Evolutionary conservation across 345 rosid species (phyloP).

Genomic region (Populus nigra): DNA sequence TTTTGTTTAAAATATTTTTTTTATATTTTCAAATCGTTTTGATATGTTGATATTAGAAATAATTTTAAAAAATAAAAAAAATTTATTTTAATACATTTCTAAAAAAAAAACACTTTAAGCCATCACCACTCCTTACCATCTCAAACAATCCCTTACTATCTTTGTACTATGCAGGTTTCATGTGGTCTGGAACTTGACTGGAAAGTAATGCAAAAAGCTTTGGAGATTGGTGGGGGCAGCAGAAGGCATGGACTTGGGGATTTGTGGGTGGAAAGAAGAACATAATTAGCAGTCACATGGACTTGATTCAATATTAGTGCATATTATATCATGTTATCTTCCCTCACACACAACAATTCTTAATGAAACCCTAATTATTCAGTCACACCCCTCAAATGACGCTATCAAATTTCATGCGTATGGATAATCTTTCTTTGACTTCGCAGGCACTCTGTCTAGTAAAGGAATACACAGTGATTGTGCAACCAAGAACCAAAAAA

Average conservation of each 20-base stretch:
- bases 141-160: no score
- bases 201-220: not conserved
- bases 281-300: conserved; percentile 32
- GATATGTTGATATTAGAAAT: no score
- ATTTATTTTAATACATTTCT: no score
- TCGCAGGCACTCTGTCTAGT: conserved; percentile 4
- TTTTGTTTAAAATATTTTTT: no score
- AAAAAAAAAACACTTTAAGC: no score
- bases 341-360: conserved; percentile 25
- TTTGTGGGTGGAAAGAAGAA: conserved; percentile 3
- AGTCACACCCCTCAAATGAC: conserved; percentile 9
- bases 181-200: no score
- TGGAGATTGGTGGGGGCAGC: not conserved
- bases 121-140: no score
- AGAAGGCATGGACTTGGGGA: not conserved
- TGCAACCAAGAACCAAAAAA: not conserved
- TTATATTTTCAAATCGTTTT: no score
- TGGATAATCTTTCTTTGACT: conserved; percentile 27
- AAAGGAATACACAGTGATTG: not conserved
- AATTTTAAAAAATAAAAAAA: no score
- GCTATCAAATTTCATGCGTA: conserved; percentile 24
- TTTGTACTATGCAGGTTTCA: no score
- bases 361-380: conserved; percentile 31
- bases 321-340: conserved; percentile 23
- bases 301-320: conserved; percentile 2